Evolutionary conservation across 441 rosid genomes (phyloP), one percentile per base, ranked within the genome.

Genomic region (Sinapis alba): DNA sequence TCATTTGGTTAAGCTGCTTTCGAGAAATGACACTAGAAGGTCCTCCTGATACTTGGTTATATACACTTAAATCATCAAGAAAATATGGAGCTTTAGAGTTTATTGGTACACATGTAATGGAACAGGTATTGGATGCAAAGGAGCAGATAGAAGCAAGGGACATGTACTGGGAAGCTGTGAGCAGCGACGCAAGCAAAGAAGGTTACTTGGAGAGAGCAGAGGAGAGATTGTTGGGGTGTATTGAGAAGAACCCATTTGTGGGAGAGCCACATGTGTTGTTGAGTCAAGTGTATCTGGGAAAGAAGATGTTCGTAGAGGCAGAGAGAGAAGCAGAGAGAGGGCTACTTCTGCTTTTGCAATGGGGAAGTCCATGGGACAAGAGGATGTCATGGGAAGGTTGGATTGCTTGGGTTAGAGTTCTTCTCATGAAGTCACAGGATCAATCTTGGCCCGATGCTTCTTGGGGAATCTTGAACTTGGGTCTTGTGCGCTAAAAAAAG

Each of bases 361-460:
- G 97, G 98, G 97, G 97, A 8, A 90, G 87, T 60, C 92, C 97
- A 1, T 90, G 98, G 97, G 98, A 92, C 67, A 94, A 92, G 86
- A 89, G 97, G 81, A 90, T 79, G 86, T 85, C 97, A 18, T 92
- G 96, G 98, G 94, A 87, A 84, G 98, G 97, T 5, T 92, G 98
- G 97, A 38, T 90, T 72, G 95, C 97, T 83, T 94, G 98, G 98
- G 85, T 78, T 1, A 90, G 97, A 59, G 91, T 90, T 24, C 34
- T 92, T 79, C 45, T 84, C 78, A 84, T 90, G 94, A 94, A 94
- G 74, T 91, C 96, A 24, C 85, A 72, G 27, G 94, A 89, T 64
- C 89, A 80, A 79, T 83, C 88, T 11, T 94, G 98, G 98, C 97
- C 98, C 0, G 77, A 84, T 32, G 79, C 83, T 21, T 75, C 96